Evolutionary conservation across 2,329 filamentous ascomycete species (phyloP).

Genomic region (Cladophialophora psammophila): DNA sequence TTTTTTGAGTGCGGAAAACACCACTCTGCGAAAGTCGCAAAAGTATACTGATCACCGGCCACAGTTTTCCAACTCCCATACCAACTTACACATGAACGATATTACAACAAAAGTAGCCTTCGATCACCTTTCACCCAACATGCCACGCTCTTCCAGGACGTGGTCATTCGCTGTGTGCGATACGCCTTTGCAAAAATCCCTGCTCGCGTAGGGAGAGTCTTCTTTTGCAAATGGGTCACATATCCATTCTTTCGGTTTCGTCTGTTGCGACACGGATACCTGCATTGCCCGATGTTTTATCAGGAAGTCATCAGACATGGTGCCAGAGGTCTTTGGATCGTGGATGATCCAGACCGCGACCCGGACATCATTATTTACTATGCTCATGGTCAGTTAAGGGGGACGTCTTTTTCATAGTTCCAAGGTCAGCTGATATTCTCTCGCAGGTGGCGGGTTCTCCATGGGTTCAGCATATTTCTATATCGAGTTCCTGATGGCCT

Average conservation of each 20-base stretch:
- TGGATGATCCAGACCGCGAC: slow-evolving; percentile 61
- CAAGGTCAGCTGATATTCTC: slow-evolving; percentile 24
- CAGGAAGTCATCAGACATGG: slow-evolving; percentile 61
- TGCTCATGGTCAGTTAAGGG: slow-evolving; percentile 67
- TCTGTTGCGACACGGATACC: slow-evolving; percentile 74
- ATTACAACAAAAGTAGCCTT: slow-evolving; percentile 54
- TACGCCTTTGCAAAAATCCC: slow-evolving; percentile 79
- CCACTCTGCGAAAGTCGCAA: background rate
- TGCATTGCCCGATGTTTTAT: slow-evolving; percentile 70
- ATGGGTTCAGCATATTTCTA: slow-evolving; percentile 87
- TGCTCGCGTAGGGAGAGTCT: slow-evolving; percentile 72
- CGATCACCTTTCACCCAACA: slow-evolving; percentile 70
- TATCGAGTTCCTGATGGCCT: slow-evolving; percentile 79
- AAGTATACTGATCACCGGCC: slow-evolving; percentile 1
- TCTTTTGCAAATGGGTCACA: slow-evolving; percentile 77
- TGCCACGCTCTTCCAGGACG: slow-evolving; percentile 76
- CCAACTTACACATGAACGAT: slow-evolving; percentile 65
- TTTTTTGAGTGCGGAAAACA: slow-evolving; percentile 68
- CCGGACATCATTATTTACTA: slow-evolving; percentile 85
- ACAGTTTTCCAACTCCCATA: slow-evolving; percentile 61
- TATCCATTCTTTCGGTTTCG: slow-evolving; percentile 78
- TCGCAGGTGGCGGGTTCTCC: slow-evolving; percentile 75
- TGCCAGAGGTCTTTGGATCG: slow-evolving; percentile 74
- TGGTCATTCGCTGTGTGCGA: slow-evolving; percentile 77
- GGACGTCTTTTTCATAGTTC: background rate